Conservation (phyloP, 805 yeast genomes). For the Millerago galiae region DNA sequence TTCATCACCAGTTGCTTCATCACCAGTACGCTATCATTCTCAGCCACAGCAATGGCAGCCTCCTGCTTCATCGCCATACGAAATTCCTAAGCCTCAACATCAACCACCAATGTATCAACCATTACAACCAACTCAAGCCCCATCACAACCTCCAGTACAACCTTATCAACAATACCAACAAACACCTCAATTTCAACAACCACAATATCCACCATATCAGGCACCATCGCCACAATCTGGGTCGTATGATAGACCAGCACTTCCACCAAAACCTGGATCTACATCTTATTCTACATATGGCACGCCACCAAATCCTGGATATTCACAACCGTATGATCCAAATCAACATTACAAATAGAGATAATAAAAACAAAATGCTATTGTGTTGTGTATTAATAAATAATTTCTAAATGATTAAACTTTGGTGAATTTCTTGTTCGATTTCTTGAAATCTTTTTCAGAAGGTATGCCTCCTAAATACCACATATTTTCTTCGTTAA, state of each 20-base stretch:
- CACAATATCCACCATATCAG: slow-evolving; percentile 3
- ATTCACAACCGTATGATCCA: slow-evolving; percentile 23
- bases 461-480: slow-evolving; percentile 8
- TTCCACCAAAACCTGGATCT: slow-evolving; percentile 10
- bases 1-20: too few species aligned
- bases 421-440: neutral
- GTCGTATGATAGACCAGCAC: slow-evolving; percentile 12
- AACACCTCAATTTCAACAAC: neutral
- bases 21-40: too few species aligned
- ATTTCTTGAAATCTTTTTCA: neutral
- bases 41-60: slow-evolving; percentile 5
- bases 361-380: neutral
- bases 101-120: slow-evolving; percentile 1
- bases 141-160: slow-evolving; percentile 8
- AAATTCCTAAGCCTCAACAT: slow-evolving; percentile 6
- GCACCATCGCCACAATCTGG: slow-evolving; percentile 13
- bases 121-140: slow-evolving; percentile 8
- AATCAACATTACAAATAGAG: slow-evolving; percentile 9
- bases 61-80: slow-evolving; percentile 2
- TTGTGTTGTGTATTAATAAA: too few species aligned
- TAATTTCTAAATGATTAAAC: too few species aligned
- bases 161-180: slow-evolving; percentile 3
- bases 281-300: slow-evolving; percentile 29
- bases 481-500: slow-evolving; percentile 9
- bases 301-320: slow-evolving; percentile 6